These are phyloP conservation scores for Haplosporangium sp. DNA, from an alignment of 371 early-diverging fungal species.

Conservation along the genomic window DNA sequence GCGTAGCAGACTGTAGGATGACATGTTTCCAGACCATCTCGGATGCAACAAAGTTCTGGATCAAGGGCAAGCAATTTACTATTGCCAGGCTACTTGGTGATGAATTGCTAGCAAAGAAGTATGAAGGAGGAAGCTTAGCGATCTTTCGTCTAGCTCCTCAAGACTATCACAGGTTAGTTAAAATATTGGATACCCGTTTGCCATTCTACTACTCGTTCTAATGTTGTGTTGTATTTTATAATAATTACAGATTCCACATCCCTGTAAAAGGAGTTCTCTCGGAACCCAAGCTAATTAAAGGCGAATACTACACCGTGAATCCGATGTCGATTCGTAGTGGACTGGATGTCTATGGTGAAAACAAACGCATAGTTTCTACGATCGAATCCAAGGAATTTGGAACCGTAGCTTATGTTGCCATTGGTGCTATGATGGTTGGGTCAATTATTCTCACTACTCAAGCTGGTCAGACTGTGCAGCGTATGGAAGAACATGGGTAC, in stretches of 20 bases:
- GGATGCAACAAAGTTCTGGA: constrained; percentile 84
- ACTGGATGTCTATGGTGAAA: constrained; percentile 89
- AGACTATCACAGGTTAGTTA: constrained; percentile 83
- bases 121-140: constrained; percentile 75
- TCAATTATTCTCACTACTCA: constrained; percentile 77
- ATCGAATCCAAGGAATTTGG: constrained; percentile 81
- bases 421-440: constrained; percentile 93
- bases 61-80: constrained; percentile 86
- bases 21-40: constrained; percentile 77
- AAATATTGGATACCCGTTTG: background rate
- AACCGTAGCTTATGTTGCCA: constrained; percentile 76
- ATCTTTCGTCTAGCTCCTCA: constrained; percentile 91
- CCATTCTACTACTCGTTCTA: background rate
- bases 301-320: constrained; percentile 89
- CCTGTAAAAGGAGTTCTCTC: constrained; percentile 84
- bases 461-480: constrained; percentile 63
- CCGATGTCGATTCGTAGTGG: constrained; percentile 87
- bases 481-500: constrained; percentile 88
- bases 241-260: constrained; percentile 70
- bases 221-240: background rate
- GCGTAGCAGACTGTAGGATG: constrained; percentile 86
- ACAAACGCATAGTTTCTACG: constrained; percentile 76
- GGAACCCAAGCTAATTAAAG: constrained; percentile 69
- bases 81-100: constrained; percentile 71
- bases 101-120: constrained; percentile 60